Base-by-base conservation (phyloP, 805 yeast species). In the Candida taoyuanica region DNA sequence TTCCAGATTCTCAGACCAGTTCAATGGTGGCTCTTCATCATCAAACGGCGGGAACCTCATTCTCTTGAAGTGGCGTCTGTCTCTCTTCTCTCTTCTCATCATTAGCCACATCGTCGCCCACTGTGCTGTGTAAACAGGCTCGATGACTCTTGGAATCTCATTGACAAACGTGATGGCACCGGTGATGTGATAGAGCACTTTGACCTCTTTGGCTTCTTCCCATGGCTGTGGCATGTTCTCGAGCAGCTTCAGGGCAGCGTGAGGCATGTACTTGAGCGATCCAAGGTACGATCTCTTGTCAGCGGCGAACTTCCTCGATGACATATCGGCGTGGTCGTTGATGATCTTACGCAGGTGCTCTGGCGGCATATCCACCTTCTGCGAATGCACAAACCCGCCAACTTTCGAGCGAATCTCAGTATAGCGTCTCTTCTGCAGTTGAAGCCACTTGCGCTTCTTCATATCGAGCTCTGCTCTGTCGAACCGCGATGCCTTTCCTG, bases 201-300 rank as follows among this genome's bases (percentile, higher is more conserved):
- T 78, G 17, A 93, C 98, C 31, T 85, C 94, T 44, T 85, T 85
- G 2, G 73, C 65, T 36, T 77, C 74, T 58, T 93, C 98, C 99
- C 99, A 93, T 1, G 99, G 99, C 57, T 88, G 95, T 0, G 99
- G 99, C 91, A 93, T 91, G 55, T 87, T 88, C 53, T 93, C 98
- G 28, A 93, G 56, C 28, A 93, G 70, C 59, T 93, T 93, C 48
- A 88, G 61, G 4, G 88, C 74, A 0, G 98, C 96, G 63, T 91
- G 98, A 0, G 99, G 99, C 81, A 94, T 74, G 63, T 83, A 94
- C 62, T 88, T 91, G 40, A 93, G 67, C 1, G 98, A 89, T 2
- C 96, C 96, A 18, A 94, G 63, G 52, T 85, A 88, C 0, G 96
- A 78, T 43, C 91, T 69, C 56, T 88, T 89, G 53, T 91, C 97